phyloP scores from a whole-genome alignment of 805 yeast genomes.

The Yarrowia sp. region DNA sequence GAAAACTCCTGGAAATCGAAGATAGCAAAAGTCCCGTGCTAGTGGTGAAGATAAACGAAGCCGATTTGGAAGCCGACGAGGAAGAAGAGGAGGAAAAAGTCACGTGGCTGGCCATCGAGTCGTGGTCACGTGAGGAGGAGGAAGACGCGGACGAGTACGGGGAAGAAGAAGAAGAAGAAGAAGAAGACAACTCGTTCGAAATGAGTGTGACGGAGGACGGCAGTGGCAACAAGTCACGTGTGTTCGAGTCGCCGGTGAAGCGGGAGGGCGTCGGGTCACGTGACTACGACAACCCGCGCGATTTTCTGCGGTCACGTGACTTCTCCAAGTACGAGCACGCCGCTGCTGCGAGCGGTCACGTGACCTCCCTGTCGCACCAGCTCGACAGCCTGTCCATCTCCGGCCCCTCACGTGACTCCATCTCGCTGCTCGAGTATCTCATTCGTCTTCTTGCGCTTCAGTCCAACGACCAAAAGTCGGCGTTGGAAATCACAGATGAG shows the following conservation, averaged over 20 bases:
- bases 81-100: conserved; percentile 38
- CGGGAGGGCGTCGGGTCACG: neutral
- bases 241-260: conserved; percentile 8
- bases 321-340: conserved; percentile 41
- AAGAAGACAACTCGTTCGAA: conserved; percentile 45
- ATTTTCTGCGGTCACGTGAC: conserved; percentile 6
- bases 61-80: conserved; percentile 42
- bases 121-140: conserved; percentile 60
- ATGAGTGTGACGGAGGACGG: conserved; percentile 46
- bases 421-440: conserved; percentile 69
- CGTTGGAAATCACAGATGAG: conserved; percentile 69
- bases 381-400: neutral
- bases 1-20: conserved; percentile 66
- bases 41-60: conserved; percentile 59
- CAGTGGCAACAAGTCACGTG: neutral
- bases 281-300: conserved; percentile 15
- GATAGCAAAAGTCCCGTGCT: conserved; percentile 70
- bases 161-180: conserved; percentile 43
- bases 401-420: conserved; percentile 47
- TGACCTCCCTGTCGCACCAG: neutral
- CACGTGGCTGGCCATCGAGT: conserved; percentile 40
- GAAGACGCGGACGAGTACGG: no score
- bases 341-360: neutral
- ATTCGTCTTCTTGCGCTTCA: conserved; percentile 67
- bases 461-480: conserved; percentile 61